A percentile compares a stretch with the other conserved stretches of the same genome.
phyloP scores from a whole-genome alignment of 2,329 filamentous ascomycete species.

The Colletotrichum camelliae region DNA sequence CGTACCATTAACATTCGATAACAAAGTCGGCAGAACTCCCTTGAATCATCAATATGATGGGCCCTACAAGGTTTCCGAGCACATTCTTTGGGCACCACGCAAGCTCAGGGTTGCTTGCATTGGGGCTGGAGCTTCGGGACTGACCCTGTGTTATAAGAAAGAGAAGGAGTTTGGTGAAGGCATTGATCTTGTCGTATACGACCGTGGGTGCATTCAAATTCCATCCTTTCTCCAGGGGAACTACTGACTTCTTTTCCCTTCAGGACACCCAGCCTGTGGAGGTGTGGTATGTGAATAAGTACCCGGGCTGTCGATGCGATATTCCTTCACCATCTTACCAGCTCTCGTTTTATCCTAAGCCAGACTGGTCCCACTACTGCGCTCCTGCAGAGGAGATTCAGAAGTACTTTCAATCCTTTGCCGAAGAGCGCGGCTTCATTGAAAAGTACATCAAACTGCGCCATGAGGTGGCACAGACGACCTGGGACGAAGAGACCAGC shows the following conservation, averaged over 20 bases:
- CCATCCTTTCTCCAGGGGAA: rapidly evolving
- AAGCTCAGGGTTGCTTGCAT: neutral
- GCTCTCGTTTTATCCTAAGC: constrained; percentile 49
- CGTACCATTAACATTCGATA: neutral
- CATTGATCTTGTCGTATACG: constrained; percentile 27
- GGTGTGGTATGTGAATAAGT: constrained; percentile 40
- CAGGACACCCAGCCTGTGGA: constrained; percentile 19
- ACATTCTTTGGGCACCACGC: neutral
- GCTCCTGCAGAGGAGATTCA: constrained; percentile 42
- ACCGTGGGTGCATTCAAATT: constrained; percentile 1
- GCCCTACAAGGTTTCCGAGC: neutral
- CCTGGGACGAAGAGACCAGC: constrained; percentile 26
- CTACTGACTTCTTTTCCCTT: neutral
- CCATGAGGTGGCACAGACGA: constrained; percentile 27
- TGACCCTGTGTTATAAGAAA: constrained; percentile 17
- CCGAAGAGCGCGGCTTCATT: constrained; percentile 33
- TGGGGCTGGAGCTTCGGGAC: constrained; percentile 8
- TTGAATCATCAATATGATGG: neutral
- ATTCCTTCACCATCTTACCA: constrained; percentile 47
- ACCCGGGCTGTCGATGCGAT: constrained; percentile 38
- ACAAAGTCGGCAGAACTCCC: neutral
- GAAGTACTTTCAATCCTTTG: constrained; percentile 39
- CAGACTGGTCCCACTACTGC: constrained; percentile 48
- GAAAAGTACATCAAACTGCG: constrained; percentile 30
- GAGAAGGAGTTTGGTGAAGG: constrained; percentile 12